phyloP scores from a whole-genome alignment of 805 yeast genomes.

The Saccharomycopsis sp. region DNA sequence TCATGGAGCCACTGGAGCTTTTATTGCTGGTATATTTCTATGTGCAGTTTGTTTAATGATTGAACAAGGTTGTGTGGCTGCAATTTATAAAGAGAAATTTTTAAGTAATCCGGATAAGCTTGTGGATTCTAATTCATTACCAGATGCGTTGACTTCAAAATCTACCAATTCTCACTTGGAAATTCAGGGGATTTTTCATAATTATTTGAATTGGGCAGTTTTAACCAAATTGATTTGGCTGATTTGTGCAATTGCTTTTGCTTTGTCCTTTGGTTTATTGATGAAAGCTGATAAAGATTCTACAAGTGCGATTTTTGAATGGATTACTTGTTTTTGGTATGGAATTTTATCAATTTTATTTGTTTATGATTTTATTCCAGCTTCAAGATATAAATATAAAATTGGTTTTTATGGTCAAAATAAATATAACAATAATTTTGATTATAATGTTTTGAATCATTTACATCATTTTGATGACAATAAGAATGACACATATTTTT shows the following conservation, averaged over 20 bases:
- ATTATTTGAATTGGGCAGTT: conserved; percentile 24
- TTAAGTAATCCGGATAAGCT: conserved; percentile 21
- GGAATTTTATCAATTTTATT: conserved; percentile 57
- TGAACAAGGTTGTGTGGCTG: conserved; percentile 27
- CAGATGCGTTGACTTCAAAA: neutral
- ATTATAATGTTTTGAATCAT: neutral
- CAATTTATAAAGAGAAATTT: conserved; percentile 31
- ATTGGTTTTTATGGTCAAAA: conserved; percentile 6
- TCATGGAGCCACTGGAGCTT: conserved; percentile 22
- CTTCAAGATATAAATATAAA: neutral
- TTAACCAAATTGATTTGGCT: conserved; percentile 57
- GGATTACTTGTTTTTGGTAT: conserved; percentile 82
- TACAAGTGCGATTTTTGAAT: conserved; percentile 61
- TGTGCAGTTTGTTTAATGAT: conserved; percentile 34
- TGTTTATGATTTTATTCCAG: conserved; percentile 38
- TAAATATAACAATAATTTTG: conserved; percentile 4
- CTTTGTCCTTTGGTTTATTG: conserved; percentile 52
- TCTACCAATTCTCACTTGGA: neutral
- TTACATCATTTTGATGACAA: too few species aligned
- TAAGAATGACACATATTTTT: too few species aligned
- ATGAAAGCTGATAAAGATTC: conserved; percentile 25
- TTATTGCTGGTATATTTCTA: conserved; percentile 56
- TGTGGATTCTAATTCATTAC: neutral
- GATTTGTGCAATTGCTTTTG: conserved; percentile 51
- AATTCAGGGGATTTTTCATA: conserved; percentile 2